Conservation (phyloP, 176 grass and related monocot genomes). For the Poa annua region DNA sequence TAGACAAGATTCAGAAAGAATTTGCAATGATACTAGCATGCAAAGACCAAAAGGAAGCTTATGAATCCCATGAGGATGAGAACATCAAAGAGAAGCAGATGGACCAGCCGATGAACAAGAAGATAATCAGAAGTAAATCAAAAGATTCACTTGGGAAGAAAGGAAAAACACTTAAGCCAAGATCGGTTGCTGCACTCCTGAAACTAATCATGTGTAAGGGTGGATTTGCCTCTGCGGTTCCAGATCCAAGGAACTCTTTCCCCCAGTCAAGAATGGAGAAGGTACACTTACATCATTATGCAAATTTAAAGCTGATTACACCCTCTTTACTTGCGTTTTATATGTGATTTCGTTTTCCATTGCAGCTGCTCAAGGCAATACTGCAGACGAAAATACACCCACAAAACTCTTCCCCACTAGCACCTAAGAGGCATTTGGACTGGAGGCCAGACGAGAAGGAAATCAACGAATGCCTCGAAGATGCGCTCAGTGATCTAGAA, state of each 20-base stretch:
- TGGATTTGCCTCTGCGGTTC: constrained; percentile 53
- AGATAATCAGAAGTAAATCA: constrained; percentile 57
- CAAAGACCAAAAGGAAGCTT: constrained; percentile 35
- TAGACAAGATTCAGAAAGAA: constrained; percentile 61
- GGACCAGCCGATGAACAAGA: constrained; percentile 35
- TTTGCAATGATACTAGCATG: constrained; percentile 49
- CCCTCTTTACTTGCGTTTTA: constrained; percentile 21
- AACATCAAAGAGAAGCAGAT: constrained; percentile 37
- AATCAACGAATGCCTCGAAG: constrained; percentile 40
- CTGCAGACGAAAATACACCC: constrained; percentile 87
- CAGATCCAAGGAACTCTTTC: constrained; percentile 58
- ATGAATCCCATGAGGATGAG: constrained; percentile 31
- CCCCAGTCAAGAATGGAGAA: constrained; percentile 87
- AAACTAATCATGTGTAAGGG: constrained; percentile 61
- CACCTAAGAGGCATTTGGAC: constrained; percentile 52
- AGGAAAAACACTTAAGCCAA: constrained; percentile 52
- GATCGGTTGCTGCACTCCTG: constrained; percentile 61
- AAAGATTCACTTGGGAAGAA: constrained; percentile 53
- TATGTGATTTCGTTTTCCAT: constrained; percentile 4
- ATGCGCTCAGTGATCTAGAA: constrained; percentile 47
- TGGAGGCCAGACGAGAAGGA: constrained; percentile 55
- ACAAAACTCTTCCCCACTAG: constrained; percentile 47
- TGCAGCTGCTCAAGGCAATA: constrained; percentile 71
- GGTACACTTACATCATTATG: constrained; percentile 42
- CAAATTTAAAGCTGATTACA: not conserved